phyloP scores from a whole-genome alignment of 2,329 filamentous ascomycete genomes.

The Fusarium clavum region DNA sequence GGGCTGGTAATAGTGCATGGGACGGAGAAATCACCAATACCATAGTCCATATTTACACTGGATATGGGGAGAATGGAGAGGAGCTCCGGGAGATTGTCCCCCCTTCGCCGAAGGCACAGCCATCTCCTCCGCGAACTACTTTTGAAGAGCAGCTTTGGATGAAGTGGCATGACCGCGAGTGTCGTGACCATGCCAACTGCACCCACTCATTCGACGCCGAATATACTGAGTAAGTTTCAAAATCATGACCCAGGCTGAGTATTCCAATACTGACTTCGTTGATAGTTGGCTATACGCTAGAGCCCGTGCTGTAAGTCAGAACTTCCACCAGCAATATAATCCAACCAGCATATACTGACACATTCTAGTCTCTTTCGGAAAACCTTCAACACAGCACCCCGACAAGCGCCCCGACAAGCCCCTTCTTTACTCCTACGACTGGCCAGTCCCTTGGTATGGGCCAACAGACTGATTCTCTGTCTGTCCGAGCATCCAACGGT shows the following conservation, averaged over 20 bases:
- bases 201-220: background rate
- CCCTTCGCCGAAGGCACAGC: background rate
- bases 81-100: background rate
- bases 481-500: fast-evolving
- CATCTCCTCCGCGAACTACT: background rate
- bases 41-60: background rate
- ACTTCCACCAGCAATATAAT: background rate
- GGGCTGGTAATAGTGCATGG: background rate
- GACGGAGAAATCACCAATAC: background rate
- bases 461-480: background rate
- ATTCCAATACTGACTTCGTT: background rate
- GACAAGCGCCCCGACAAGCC: too few species aligned
- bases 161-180: background rate
- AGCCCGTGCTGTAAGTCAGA: background rate
- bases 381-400: background rate
- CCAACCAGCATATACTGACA: background rate
- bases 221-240: background rate
- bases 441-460: fast-evolving
- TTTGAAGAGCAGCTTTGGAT: background rate
- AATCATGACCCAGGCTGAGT: background rate
- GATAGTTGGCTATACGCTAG: background rate
- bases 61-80: background rate
- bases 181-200: background rate
- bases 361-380: background rate
- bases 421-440: too few species aligned